phyloP scores from a whole-genome alignment of 495 filamentous ascomycete species.

The Podospora pseudopauciseta region DNA sequence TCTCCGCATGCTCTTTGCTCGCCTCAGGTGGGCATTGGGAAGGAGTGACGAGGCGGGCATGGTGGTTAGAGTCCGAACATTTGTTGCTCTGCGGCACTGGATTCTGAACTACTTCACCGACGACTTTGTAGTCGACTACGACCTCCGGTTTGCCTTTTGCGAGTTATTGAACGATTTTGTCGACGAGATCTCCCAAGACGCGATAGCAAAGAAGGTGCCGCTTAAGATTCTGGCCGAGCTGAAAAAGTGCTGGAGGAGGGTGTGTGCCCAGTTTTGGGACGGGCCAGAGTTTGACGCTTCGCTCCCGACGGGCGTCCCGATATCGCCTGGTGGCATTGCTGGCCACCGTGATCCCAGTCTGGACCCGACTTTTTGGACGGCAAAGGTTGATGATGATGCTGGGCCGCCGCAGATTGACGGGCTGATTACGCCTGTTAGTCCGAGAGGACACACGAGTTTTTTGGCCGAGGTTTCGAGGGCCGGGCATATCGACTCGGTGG shows the following conservation, averaged over 20 bases:
- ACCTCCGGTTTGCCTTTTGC: conserved; percentile 77
- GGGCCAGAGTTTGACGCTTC: conserved; percentile 55
- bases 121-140: conserved; percentile 84
- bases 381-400: conserved; percentile 34
- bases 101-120: conserved; percentile 97
- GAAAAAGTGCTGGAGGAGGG: conserved; percentile 95
- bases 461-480: conserved; percentile 48
- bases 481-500: conserved; percentile 44
- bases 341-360: conserved; percentile 53
- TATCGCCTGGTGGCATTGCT: conserved; percentile 68
- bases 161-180: conserved; percentile 74
- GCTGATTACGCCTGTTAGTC: conserved; percentile 25
- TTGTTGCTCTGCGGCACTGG: conserved; percentile 96
- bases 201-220: conserved; percentile 62
- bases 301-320: conserved; percentile 61
- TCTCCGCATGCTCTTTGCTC: conserved; percentile 74
- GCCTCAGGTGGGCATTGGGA: conserved; percentile 82
- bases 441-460: conserved; percentile 38
- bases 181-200: conserved; percentile 45
- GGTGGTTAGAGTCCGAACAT: conserved; percentile 89
- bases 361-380: conserved; percentile 45
- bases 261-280: conserved; percentile 87
- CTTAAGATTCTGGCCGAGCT: conserved; percentile 89
- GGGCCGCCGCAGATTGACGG: conserved; percentile 43
- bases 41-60: conserved; percentile 79